phyloP scores from a whole-genome alignment of 495 filamentous ascomycete species.

The Mycothermus thermophilus region DNA sequence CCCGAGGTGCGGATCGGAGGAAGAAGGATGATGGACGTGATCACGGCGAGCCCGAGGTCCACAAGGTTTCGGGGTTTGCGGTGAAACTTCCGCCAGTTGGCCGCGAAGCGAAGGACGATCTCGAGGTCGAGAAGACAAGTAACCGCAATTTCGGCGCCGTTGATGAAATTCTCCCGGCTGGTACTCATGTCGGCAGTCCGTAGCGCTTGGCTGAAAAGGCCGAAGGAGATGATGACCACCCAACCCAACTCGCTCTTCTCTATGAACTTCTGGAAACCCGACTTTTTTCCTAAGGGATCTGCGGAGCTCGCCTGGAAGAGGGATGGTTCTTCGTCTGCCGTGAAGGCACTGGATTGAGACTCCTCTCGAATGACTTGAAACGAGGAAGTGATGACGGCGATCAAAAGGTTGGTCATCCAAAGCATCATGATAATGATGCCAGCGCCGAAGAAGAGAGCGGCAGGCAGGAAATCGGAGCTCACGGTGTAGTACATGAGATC shows the following conservation, averaged over 20 bases:
- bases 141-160: conserved; percentile 58
- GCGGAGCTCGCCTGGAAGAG: conserved; percentile 29
- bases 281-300: conserved; percentile 34
- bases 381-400: conserved; percentile 95
- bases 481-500: conserved; percentile 88
- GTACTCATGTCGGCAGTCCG: conserved; percentile 60
- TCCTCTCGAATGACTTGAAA: conserved; percentile 98
- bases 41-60: conserved; percentile 64
- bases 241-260: conserved; percentile 63
- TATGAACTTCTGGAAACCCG: conserved; percentile 51
- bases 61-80: conserved; percentile 56
- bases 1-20: conserved; percentile 66
- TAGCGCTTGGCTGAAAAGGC: conserved; percentile 57
- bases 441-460: conserved; percentile 71
- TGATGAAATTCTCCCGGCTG: conserved; percentile 35
- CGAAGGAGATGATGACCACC: conserved; percentile 66
- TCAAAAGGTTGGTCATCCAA: conserved; percentile 92
- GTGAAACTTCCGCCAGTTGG: conserved; percentile 71
- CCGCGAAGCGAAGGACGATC: conserved; percentile 63
- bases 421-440: conserved; percentile 88
- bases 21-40: conserved; percentile 75
- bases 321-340: conserved; percentile 47
- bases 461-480: conserved; percentile 77
- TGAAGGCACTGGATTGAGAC: conserved; percentile 85
- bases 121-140: conserved; percentile 71